Percentiles rank a stretch among this genome's conserved stretches.
phyloP scores from a whole-genome alignment of 2,329 filamentous ascomycete species.

The Ophiostoma perfectum region DNA sequence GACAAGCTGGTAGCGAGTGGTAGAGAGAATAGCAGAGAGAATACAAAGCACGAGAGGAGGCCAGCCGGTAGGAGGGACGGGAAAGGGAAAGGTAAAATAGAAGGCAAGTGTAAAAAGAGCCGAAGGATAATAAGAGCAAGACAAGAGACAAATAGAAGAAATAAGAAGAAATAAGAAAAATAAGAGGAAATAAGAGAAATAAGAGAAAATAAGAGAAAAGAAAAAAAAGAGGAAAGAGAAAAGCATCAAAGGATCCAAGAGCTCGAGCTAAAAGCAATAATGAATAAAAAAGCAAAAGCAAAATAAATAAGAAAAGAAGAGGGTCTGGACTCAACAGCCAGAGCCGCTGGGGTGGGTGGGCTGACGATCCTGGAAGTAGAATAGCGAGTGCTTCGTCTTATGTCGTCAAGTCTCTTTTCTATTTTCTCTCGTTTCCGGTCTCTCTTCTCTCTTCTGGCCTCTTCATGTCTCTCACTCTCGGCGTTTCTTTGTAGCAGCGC shows the following conservation, averaged over 20 bases:
- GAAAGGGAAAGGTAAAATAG: conserved; percentile 17
- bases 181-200: neutral
- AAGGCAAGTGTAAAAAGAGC: neutral
- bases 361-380: conserved; percentile 19
- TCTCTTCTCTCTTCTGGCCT: neutral
- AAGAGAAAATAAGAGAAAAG: neutral
- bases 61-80: neutral
- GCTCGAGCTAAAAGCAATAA: neutral
- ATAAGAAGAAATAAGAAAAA: neutral
- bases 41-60: neutral
- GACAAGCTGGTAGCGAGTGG: neutral
- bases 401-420: conserved; percentile 13
- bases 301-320: conserved; percentile 7
- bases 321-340: neutral
- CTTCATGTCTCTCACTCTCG: neutral
- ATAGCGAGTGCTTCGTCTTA: conserved; percentile 8
- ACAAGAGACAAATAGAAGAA: neutral
- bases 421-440: neutral
- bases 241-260: neutral
- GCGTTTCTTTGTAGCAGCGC: neutral
- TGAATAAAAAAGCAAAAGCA: neutral
- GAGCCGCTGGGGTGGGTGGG: conserved; percentile 15
- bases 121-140: neutral
- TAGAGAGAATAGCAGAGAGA: neutral
- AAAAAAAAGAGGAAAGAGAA: neutral